Evolutionary conservation across 169 alveolate species (phyloP), one percentile per base, ranked within the genome.

Genomic region (Miamiensis avidus): DNA sequence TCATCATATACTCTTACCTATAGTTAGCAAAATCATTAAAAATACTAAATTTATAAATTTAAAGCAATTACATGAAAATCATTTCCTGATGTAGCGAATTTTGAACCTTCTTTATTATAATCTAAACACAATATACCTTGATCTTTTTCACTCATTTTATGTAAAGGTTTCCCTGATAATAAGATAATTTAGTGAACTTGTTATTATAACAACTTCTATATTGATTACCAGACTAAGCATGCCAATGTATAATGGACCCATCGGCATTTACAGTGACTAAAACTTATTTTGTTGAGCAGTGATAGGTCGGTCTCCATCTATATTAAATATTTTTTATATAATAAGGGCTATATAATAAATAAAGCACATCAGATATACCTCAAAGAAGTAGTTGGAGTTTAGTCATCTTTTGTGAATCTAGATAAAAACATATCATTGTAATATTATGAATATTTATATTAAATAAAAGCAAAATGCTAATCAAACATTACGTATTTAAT

Each of bases 61-160:
- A 77, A 6, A 25, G 0, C 0, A 25, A 77, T 49, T 79, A 79
- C 87, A 74, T 88, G 82, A 27, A 91, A 76, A 86, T 96, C 97
- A 75, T 88, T 90, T 31, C 98, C 98, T n/a, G 94, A 97, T 28
- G 96, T 90, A 11, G 95, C 97, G 79, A 96, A 93, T n/a, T 31
- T 32, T 33, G 92, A 90, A 25, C 97, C 97, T 73, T 95, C 97
- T 31, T 64, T 31, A 73, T 91, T 87, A 78, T 88, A 95, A 86
- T 96, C 98, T 16, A 94, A 82, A 34, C 95, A 90, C 77, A 91
- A 93, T 4, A 96, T 88, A 73, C 92, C 87, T 81, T 96, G 93
- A n/a, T 88, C 86, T 65, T 89, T 87, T 74, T 95, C 97, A 29
- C 65, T 28, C 27, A 95, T 81, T 78, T 88, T 86, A 72, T 93